These are phyloP conservation scores for Hylodesmum podocarpum DNA, from an alignment of 306 rosid genomes.

Conservation along the genomic window DNA sequence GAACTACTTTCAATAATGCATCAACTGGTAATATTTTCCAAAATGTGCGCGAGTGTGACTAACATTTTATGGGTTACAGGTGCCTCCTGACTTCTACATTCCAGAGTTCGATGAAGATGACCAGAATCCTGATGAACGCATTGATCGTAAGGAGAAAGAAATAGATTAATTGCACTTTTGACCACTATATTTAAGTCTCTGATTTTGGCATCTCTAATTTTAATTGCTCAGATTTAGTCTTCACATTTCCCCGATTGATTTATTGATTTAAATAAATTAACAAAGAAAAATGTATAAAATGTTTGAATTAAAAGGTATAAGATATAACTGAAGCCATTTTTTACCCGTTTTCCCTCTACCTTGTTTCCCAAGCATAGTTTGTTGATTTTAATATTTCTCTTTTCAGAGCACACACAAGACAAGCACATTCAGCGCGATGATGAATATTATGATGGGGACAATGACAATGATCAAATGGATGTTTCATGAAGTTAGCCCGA, in stretches of 20 bases:
- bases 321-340: neutral
- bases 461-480: slow-evolving; percentile 87
- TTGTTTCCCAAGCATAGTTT: neutral
- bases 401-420: slow-evolving; percentile 87
- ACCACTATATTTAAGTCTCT: neutral
- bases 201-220: neutral
- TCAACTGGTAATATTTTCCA: neutral
- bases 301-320: neutral
- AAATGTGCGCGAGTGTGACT: slow-evolving; percentile 1
- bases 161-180: neutral
- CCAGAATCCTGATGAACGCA: slow-evolving; percentile 95
- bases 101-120: slow-evolving; percentile 92
- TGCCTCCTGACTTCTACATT: slow-evolving; percentile 93
- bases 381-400: slow-evolving; percentile 19
- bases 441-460: slow-evolving; percentile 89
- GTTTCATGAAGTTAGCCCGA: slow-evolving; percentile 38
- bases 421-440: slow-evolving; percentile 91
- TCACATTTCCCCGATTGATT: neutral
- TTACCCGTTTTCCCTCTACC: neutral
- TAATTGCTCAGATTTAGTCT: neutral
- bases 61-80: slow-evolving; percentile 51
- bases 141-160: slow-evolving; percentile 67
- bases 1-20: neutral
- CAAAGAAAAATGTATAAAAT: neutral
- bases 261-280: neutral